Evolutionary conservation across 202 grass and related monocot genomes (phyloP).

Genomic region (Carex arenaria): DNA sequence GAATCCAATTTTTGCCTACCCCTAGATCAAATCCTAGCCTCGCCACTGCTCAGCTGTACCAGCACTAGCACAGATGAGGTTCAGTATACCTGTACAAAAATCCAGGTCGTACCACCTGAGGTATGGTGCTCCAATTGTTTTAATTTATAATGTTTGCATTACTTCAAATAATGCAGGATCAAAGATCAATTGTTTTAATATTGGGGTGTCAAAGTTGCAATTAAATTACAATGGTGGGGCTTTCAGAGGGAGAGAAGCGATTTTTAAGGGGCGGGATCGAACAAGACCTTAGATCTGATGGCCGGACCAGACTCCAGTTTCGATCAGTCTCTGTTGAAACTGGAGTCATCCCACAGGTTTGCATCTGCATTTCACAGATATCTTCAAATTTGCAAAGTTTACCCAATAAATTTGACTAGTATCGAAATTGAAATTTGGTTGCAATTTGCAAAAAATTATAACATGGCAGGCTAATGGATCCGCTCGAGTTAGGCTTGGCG

Average conservation of each 20-base stretch:
- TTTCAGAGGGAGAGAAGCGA: conserved; percentile 61
- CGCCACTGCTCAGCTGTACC: not conserved
- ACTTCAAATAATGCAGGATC: not conserved
- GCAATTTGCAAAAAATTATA: conserved; percentile 3
- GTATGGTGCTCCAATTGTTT: not conserved
- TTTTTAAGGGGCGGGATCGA: conserved; percentile 65
- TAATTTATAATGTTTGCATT: not conserved
- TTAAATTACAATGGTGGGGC: conserved; percentile 46
- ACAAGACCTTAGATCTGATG: conserved; percentile 65
- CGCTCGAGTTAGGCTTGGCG: conserved; percentile 58
- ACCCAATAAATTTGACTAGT: not conserved
- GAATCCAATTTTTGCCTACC: too few relatives aligned
- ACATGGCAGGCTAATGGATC: conserved; percentile 67
- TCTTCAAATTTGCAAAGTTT: not conserved
- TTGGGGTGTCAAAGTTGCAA: not conserved
- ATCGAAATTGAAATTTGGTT: not conserved
- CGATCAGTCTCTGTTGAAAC: conserved; percentile 59
- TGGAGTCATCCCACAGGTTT: conserved; percentile 82
- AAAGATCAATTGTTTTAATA: not conserved
- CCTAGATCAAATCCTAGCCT: too few relatives aligned
- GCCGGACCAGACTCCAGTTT: conserved; percentile 61
- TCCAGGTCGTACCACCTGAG: not conserved
- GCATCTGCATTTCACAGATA: not conserved
- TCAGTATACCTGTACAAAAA: not conserved
- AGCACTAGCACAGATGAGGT: not conserved